Base-by-base conservation (phyloP, 2,329 filamentous ascomycete species). In the Cytospora mali region DNA sequence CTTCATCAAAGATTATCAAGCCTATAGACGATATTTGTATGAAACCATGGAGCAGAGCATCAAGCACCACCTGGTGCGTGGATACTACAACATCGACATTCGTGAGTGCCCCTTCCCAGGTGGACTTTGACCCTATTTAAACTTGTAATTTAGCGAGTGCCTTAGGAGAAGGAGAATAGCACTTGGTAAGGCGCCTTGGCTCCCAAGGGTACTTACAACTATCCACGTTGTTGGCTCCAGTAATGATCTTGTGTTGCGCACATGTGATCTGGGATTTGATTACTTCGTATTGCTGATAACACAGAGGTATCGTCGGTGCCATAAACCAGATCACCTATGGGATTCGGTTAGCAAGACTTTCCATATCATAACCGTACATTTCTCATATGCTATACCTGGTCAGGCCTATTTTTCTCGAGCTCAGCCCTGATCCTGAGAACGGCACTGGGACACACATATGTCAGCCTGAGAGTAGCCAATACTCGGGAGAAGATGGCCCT, bases 1-100 rank as follows among this genome's bases (percentile, higher is more conserved):
- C 91, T 85, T 97, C 93, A 70, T 97, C 93, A 68, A 96, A 90
- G 0, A 96, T 82, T 18, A 96, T 75, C 5, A 97, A 77, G 6
- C 88, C 81, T 25, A 96, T 74, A 2, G 78, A 79, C 0, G 78
- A 71, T 69, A 96, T 82, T 1, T 73, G 79, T 2, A 96, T 83
- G 71, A 96, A 96, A 0, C 82, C 90, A 75, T 95, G 91, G 1
- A 76, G 78, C 48, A 96, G 79, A 3, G 91, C 91, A 74, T 96
- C 90, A 3, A 85, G 77, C 14, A 96, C 79, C 1, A 96, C 82
- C 64, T 90, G 87, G 64, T 89, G 87, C 0, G 93, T 95, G 0
- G 90, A 92, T 1, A 96, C 81, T 6, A 96, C 84, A n/a, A 96
- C 80, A 1, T 85, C 82, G 25, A 90, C 81, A 54, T 88, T 86